Evolutionary conservation across 2,329 filamentous ascomycete species (phyloP), one percentile per base, ranked within the genome.

Genomic region (Allantophomopsis lycopodina): DNA sequence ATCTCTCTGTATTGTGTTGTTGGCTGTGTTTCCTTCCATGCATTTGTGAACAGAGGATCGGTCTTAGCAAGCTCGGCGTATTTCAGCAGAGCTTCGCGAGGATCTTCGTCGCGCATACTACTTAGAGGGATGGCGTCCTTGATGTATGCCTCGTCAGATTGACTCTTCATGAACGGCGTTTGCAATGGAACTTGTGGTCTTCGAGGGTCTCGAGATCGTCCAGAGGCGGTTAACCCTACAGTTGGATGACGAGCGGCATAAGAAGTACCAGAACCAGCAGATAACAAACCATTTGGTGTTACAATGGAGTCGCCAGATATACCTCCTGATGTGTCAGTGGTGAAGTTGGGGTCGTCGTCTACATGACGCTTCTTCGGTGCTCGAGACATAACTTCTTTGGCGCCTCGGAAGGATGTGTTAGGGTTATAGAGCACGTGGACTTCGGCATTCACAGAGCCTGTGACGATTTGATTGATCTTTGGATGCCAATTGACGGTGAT

Each of bases 71-170:
- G 80, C 40, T 94, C 85, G 31, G 87, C 89, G 66, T 96, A 98
- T 64, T 93, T 95, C 44, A 98, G 64, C 54, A 98, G 64, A 35
- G 91, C 91, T 60, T 94, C 91, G 46, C 91, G 70, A 0, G 91
- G 91, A 63, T 98, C 91, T 58, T 98, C 91, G 59, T 98, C 88
- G 36, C 94, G 71, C 85, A 98, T 94, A 46, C 76, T 79, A 46
- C 86, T 89, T 11, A 96, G 70, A 20, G 88, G 86, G 39, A 96
- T 94, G 48, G 83, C 84, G 55, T 89, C 76, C 50, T 79, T 80
- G 44, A 98, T 85, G 56, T 93, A 85, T 52, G 82, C 81, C 58
- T 89, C 83, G 57, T 96, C 88, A 0, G 89, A 88, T 52, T 91
- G 83, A 44, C 71, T 83, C 60, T 93, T 91, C 50, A 84, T 81